Evolutionary conservation across 345 rosid species (phyloP).

Genomic region (Citrus medica): DNA sequence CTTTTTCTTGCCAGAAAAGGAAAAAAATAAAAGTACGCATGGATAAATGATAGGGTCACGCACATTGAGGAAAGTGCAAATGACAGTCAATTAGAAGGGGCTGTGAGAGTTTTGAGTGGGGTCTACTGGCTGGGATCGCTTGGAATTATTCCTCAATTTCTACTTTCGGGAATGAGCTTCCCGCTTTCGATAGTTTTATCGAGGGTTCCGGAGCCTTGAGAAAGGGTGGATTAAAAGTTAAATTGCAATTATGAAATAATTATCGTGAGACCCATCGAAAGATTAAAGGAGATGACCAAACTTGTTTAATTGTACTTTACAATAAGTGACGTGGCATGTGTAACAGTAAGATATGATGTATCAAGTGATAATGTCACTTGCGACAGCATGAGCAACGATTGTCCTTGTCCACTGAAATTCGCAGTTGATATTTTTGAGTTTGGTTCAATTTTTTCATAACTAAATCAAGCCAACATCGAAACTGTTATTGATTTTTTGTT

Average conservation of each 20-base stretch:
- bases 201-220: too few species aligned
- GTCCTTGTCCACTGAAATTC: too few species aligned
- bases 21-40: not conserved
- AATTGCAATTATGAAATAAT: not conserved
- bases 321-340: not conserved
- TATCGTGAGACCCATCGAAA: not conserved
- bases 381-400: too few species aligned
- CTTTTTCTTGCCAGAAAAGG: not conserved
- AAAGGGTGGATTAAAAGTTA: too few species aligned
- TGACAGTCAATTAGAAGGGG: not conserved
- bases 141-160: not conserved
- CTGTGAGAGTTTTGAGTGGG: not conserved
- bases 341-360: not conserved
- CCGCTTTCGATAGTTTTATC: too few species aligned
- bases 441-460: too few species aligned
- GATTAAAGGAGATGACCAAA: not conserved
- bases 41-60: not conserved
- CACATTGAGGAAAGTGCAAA: not conserved
- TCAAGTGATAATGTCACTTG: too few species aligned
- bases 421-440: too few species aligned
- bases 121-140: not conserved
- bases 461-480: too few species aligned
- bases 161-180: too few species aligned
- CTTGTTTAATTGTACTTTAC: not conserved
- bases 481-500: too few species aligned